Evolutionary conservation across 2,329 filamentous ascomycete species (phyloP), one percentile per base, ranked within the genome.

Genomic region (Cyanodermella asteris): DNA sequence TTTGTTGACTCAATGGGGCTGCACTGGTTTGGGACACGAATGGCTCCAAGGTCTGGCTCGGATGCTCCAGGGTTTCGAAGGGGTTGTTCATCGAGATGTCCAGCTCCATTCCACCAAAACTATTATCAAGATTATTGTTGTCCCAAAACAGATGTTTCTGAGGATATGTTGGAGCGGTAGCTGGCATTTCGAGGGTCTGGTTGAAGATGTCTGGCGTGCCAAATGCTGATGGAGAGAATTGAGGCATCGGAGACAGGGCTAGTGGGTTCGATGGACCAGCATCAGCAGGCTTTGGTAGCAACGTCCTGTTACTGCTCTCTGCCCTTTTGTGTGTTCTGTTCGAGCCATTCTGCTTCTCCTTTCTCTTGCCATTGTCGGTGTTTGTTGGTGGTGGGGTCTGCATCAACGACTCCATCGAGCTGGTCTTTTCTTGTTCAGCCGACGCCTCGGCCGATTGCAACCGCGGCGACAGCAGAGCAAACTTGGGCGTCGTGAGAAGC

Each of bases 361-460:
- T 52, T 33, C 59, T 55, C 38, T 56, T 53, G 5, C 55, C 60
- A 11, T 28, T 22, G 20, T 31, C 34, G 12, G 61, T 62, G 42
- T 64, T 55, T 14, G 63, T 68, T 3, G 64, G 64, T 24, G 64
- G 64, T 17, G 64, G 64, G 8, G 64, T 70, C 43, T 69, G 64
- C 51, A 68, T 66, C 9, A n/a, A n/a, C n/a, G n/a, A n/a, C n/a
- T n/a, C n/a, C n/a, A n/a, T n/a, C n/a, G n/a, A n/a, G n/a, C n/a
- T n/a, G n/a, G n/a, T n/a, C n/a, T n/a, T n/a, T n/a, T n/a, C n/a
- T n/a, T n/a, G n/a, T n/a, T n/a, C n/a, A n/a, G n/a, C n/a, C n/a
- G n/a, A n/a, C n/a, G n/a, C n/a, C n/a, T n/a, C n/a, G n/a, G n/a
- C n/a, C n/a, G n/a, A n/a, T n/a, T n/a, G n/a, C n/a, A n/a, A n/a